phyloP scores from a whole-genome alignment of 768 basidiomycete species.

The Amanita exitialis region DNA sequence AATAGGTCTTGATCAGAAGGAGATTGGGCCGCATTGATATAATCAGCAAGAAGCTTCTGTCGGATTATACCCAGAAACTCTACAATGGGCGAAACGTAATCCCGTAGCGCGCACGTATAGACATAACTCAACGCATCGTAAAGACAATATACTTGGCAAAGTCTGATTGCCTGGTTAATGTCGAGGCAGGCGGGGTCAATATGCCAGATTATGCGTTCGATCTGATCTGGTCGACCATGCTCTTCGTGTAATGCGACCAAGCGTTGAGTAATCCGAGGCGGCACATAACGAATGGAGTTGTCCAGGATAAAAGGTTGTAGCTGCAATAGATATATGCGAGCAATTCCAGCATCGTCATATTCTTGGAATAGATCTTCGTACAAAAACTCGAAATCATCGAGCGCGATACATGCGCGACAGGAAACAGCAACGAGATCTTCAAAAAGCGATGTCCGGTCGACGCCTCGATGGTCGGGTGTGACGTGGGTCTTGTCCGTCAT shows the following conservation, averaged over 20 bases:
- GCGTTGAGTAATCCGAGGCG: slow-evolving; percentile 82
- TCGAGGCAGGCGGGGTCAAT: slow-evolving; percentile 88
- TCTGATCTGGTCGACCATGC: slow-evolving; percentile 57
- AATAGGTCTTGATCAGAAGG: slow-evolving; percentile 19
- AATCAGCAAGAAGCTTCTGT: slow-evolving; percentile 31
- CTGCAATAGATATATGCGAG: slow-evolving; percentile 71
- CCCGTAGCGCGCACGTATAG: slow-evolving; percentile 79
- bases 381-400: slow-evolving; percentile 76
- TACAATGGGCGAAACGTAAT: slow-evolving; percentile 85
- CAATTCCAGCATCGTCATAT: slow-evolving; percentile 78
- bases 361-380: slow-evolving; percentile 91
- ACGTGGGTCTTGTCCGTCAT: slow-evolving; percentile 84
- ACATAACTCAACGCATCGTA: slow-evolving; percentile 95
- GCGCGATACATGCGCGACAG: slow-evolving; percentile 69
- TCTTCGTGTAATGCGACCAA: slow-evolving; percentile 73
- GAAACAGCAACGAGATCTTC: slow-evolving; percentile 76
- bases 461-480: slow-evolving; percentile 77
- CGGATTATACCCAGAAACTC: slow-evolving; percentile 74
- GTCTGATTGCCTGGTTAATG: slow-evolving; percentile 81
- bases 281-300: slow-evolving; percentile 61
- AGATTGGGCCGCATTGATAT: slow-evolving; percentile 15
- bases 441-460: slow-evolving; percentile 86
- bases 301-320: slow-evolving; percentile 78
- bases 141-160: slow-evolving; percentile 76
- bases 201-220: slow-evolving; percentile 91